Evolutionary conservation across 352 stramenopile species (phyloP), one percentile per base, ranked within the genome.

Genomic region (Phytophthora niederhauseri): DNA sequence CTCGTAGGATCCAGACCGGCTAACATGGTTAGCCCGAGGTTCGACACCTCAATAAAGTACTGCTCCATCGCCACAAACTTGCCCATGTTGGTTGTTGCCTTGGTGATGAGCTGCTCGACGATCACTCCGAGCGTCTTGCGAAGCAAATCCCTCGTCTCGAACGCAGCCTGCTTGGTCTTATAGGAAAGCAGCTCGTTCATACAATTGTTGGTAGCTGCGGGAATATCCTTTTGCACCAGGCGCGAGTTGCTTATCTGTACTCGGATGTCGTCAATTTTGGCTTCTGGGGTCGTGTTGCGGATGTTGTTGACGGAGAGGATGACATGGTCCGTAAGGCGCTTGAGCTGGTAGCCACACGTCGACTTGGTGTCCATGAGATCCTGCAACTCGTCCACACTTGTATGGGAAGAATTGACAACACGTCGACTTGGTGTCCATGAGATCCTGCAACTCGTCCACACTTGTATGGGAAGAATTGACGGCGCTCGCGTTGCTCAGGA

Each of bases 121-220:
- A 75, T 75, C 0, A 75, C 68, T 26, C 61, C 51, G 6, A 75
- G 64, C 14, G 62, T 75, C 28, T 70, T 75, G 2, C 67, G 62
- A 9, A 71, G 45, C 45, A 75, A 67, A 49, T 75, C 68, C 9
- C 62, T 57, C 17, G 61, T 75, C 43, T 71, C 19, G 52, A 71
- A 75, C 14, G 68, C 68, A 8, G 67, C 56, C 45, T 64, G 12
- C 15, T 43, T 64, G 1, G 68, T 64, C 62, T 75, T 75, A 24
- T 64, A 60, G 0, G 56, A 31, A 9, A 71, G 52, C 11, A 75
- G 41, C 19, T 75, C 68, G n/a, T 61, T 24, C 62, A 75, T 72
- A 20, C 68, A 75, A 19, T 71, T 64, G 26, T 75, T 75, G 0
- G 68, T 75, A 34, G 52, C 62, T 12, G 52, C 31, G 4, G 68